These are phyloP conservation scores for Tetradesmus obliquus DNA, from an alignment of 139 green algal genomes.

Conservation along the genomic window DNA sequence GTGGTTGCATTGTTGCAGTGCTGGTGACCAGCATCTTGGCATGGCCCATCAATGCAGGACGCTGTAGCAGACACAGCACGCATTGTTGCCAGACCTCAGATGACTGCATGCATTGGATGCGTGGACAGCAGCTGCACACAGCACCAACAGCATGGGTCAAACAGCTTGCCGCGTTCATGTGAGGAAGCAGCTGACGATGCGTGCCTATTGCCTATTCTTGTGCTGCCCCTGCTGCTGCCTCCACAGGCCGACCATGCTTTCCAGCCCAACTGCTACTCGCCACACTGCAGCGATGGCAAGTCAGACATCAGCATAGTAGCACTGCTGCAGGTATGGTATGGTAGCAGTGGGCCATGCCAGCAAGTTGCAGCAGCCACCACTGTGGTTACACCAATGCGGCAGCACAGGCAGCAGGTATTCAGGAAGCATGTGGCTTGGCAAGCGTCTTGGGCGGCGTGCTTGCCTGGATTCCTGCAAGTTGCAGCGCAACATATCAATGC, in stretches of 20 bases:
- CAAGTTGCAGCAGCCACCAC: background rate
- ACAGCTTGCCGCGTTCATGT: background rate
- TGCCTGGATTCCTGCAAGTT: too few species aligned
- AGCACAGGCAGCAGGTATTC: background rate
- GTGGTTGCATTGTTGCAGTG: too few species aligned
- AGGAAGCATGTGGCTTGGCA: too few species aligned
- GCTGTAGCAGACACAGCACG: background rate
- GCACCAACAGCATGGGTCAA: background rate
- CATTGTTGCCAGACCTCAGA: too few species aligned
- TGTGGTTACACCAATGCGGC: background rate
- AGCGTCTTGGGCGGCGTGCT: too few species aligned
- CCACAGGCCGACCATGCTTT: conserved; percentile 18
- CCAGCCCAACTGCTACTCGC: conserved; percentile 5
- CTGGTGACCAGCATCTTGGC: too few species aligned
- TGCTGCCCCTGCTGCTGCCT: background rate
- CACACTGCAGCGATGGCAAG: conserved; percentile 28
- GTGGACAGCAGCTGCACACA: background rate
- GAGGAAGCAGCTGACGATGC: background rate
- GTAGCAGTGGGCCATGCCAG: background rate
- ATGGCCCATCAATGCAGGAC: too few species aligned
- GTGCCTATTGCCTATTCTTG: background rate
- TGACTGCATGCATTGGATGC: too few species aligned
- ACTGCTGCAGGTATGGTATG: background rate
- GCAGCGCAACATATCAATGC: too few species aligned
- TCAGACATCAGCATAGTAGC: conserved; percentile 6